phyloP scores from a whole-genome alignment of 352 stramenopile genomes.

The Phytophthora pinifolia region DNA sequence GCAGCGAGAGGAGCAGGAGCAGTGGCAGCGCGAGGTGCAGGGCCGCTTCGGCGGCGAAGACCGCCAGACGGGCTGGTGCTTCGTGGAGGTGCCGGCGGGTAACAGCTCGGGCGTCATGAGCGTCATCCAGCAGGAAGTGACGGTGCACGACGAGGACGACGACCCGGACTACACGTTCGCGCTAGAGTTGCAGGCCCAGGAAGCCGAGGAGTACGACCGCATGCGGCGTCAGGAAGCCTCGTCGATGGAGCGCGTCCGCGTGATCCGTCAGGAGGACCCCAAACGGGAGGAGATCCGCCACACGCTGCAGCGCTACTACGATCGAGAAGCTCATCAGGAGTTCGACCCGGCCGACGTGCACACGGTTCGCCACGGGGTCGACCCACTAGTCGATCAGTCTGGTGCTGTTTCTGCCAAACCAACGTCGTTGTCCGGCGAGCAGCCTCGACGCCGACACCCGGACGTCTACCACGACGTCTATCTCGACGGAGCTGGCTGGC shows the following conservation, averaged over 20 bases:
- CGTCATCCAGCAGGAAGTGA: constrained; percentile 70
- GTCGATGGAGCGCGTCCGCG: constrained; percentile 62
- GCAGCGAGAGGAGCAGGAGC: constrained; percentile 67
- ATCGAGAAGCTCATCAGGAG: constrained; percentile 32
- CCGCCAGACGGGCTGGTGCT: constrained; percentile 64
- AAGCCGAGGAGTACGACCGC: constrained; percentile 74
- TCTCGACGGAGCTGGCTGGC: constrained; percentile 32
- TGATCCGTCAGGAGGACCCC: constrained; percentile 56
- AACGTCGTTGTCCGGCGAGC: constrained; percentile 16
- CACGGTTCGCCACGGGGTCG: constrained; percentile 7
- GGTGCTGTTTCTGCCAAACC: constrained; percentile 10
- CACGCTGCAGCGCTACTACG: constrained; percentile 51
- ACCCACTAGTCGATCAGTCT: constrained; percentile 20
- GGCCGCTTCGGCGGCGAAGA: constrained; percentile 59
- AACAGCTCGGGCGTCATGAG: constrained; percentile 65
- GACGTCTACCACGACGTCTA: constrained; percentile 39
- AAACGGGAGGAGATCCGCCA: constrained; percentile 48
- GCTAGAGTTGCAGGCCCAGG: constrained; percentile 67
- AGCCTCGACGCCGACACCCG: constrained; percentile 33
- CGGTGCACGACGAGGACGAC: constrained; percentile 41
- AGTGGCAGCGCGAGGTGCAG: constrained; percentile 65
- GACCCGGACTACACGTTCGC: constrained; percentile 78
- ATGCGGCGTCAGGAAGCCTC: constrained; percentile 66
- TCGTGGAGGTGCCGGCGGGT: constrained; percentile 67
- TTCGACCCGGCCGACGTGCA: constrained; percentile 23